A percentile compares a stretch with the other conserved stretches of the same genome.
These are phyloP conservation scores for Arabis alpina DNA, from an alignment of 345 rosid species.

Conservation along the genomic window DNA sequence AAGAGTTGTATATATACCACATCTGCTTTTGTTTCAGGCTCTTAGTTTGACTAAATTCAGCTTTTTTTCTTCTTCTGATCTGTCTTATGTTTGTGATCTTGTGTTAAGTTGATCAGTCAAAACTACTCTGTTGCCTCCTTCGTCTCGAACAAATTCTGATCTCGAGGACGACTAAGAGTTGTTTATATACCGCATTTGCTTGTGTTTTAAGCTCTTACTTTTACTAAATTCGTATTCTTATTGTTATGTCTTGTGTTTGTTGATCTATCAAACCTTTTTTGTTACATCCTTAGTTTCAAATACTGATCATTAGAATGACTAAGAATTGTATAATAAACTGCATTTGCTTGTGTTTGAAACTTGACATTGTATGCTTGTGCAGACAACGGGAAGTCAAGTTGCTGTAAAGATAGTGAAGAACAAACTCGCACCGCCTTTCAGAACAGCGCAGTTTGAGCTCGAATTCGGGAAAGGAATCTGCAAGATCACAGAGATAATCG, in stretches of 20 bases:
- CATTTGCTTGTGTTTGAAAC: slow-evolving; percentile 24
- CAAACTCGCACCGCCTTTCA: slow-evolving; percentile 95
- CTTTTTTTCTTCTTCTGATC: not conserved
- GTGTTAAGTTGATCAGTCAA: not conserved
- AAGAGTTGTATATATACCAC: not conserved
- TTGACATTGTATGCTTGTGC: slow-evolving; percentile 18
- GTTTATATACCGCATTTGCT: slow-evolving; percentile 9
- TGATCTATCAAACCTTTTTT: not conserved
- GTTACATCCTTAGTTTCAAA: slow-evolving; percentile 11
- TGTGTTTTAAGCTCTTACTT: slow-evolving; percentile 5
- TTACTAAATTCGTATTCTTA: too few species aligned
- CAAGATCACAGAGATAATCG: slow-evolving; percentile 71
- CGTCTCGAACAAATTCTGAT: too few species aligned
- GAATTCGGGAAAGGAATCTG: slow-evolving; percentile 96
- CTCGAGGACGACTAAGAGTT: not conserved
- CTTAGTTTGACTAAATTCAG: not conserved
- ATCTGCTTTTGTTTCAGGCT: not conserved
- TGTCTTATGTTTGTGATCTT: slow-evolving; percentile 1
- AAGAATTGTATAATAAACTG: slow-evolving; percentile 4
- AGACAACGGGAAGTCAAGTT: slow-evolving; percentile 81
- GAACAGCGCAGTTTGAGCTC: slow-evolving; percentile 80
- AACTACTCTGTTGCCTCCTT: too few species aligned
- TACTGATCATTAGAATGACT: not conserved
- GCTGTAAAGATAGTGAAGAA: slow-evolving; percentile 89
- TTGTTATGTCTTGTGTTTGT: not conserved